These are phyloP conservation scores for Ananas comosus DNA, from an alignment of 176 grass and related monocot species.

Conservation along the genomic window DNA sequence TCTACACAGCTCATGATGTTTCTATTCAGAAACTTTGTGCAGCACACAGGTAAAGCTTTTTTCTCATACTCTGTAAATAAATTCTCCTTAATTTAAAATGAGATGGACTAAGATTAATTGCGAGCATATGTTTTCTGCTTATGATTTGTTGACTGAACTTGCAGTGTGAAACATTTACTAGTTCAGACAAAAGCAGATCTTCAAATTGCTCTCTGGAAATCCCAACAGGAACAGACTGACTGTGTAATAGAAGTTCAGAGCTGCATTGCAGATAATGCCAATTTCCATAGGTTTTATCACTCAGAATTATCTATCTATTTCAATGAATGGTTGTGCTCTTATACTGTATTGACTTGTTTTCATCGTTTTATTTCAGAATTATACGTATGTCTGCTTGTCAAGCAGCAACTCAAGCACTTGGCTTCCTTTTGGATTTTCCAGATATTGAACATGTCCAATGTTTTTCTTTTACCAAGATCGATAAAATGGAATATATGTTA, in stretches of 20 bases:
- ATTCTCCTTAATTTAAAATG: neutral
- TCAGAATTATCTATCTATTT: neutral
- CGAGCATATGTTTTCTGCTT: neutral
- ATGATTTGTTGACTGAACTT: slow-evolving; percentile 12
- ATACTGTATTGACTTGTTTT: slow-evolving; percentile 19
- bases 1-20: slow-evolving; percentile 79
- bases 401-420: slow-evolving; percentile 42
- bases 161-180: slow-evolving; percentile 69
- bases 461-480: slow-evolving; percentile 35
- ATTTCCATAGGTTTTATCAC: slow-evolving; percentile 65
- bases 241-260: slow-evolving; percentile 75
- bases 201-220: slow-evolving; percentile 56
- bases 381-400: slow-evolving; percentile 39
- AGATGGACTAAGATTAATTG: neutral
- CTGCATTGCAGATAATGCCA: slow-evolving; percentile 54
- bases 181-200: slow-evolving; percentile 81
- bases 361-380: slow-evolving; percentile 34
- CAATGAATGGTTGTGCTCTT: neutral
- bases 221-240: slow-evolving; percentile 38
- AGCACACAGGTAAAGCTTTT: slow-evolving; percentile 63
- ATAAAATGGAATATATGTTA: slow-evolving; percentile 56
- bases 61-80: too few species aligned
- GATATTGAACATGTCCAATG: slow-evolving; percentile 23
- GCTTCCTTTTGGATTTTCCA: slow-evolving; percentile 34
- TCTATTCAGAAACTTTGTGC: slow-evolving; percentile 72